A percentile compares a stretch with the other conserved stretches of the same genome.
phyloP scores from a whole-genome alignment of 2,329 filamentous ascomycete species.

The Sphaerostilbella broomeana region DNA sequence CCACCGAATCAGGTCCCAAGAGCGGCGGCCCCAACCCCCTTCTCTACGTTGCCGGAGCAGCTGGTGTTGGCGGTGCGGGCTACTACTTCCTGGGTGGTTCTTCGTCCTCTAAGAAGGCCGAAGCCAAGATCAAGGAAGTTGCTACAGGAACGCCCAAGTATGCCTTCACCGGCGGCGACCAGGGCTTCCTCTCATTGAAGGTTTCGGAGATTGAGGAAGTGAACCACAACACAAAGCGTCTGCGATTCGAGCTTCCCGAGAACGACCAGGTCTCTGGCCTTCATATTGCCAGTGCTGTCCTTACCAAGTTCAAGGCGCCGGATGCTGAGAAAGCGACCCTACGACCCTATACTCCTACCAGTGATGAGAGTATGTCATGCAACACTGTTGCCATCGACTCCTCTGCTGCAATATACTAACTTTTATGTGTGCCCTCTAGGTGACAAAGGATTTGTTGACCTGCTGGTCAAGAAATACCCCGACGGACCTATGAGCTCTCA shows the following conservation, averaged over 20 bases:
- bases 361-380: constrained; percentile 65
- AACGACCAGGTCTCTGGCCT: constrained; percentile 79
- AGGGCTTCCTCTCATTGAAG: constrained; percentile 79
- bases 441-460: constrained; percentile 71
- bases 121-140: constrained; percentile 42
- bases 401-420: background rate
- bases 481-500: constrained; percentile 87
- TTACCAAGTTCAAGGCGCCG: constrained; percentile 88
- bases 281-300: constrained; percentile 72
- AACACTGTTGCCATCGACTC: no score
- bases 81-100: constrained; percentile 51
- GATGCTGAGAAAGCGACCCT: constrained; percentile 79
- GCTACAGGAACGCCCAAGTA: constrained; percentile 39
- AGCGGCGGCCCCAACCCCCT: constrained; percentile 53
- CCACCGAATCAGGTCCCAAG: constrained; percentile 52
- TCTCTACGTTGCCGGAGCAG: constrained; percentile 54
- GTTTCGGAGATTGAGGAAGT: constrained; percentile 70
- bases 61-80: constrained; percentile 46
- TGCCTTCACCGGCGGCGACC: constrained; percentile 73
- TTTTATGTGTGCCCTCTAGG: constrained; percentile 43
- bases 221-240: constrained; percentile 92
- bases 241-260: constrained; percentile 83
- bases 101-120: constrained; percentile 50
- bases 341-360: constrained; percentile 87
- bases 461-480: constrained; percentile 88